Base-by-base conservation (phyloP, 352 stramenopile species). In the Phytophthora melonis region DNA sequence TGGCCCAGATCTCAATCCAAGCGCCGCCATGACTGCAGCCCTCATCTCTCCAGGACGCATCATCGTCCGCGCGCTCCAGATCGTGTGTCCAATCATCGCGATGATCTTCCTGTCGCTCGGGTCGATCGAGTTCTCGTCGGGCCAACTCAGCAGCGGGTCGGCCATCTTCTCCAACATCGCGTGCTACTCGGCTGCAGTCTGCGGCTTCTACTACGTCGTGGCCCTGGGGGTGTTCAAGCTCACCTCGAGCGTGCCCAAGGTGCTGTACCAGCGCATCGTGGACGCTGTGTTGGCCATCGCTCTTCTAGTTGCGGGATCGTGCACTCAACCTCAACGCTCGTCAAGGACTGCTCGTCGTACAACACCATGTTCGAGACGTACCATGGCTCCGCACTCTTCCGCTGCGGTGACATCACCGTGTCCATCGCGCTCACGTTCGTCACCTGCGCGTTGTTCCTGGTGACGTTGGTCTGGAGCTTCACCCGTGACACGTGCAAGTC, bases 61-160 rank as follows among this genome's bases (percentile, higher is more conserved):
- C n/a, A 56, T 49, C 23, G 63, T 71, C 14, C 74, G 74, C 23
- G 66, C 34, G 2, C 70, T 81, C 27, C 74, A 81, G 62, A 45
- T 19, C 32, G 45, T 68, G 41, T 66, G 59, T 30, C 63, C 52
- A 34, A 36, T 81, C 32, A 45, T 61, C 27, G 74, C 65, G 50
- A 81, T 81, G 65, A 71, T 81, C 65, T 78, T 78, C 66, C 70
- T 56, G 61, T 78, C 70, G 61, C 70, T 78, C 41, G 74, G 74
- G 41, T 81, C 74, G 65, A 78, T 78, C 25, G 52, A 78, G 58
- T 75, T 68, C 45, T 63, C 39, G 18, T 62, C 64, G 9, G 74
- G 74, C 13, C 74, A 81, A 58, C 39, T 78, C 3, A 76, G 60
- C 62, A 81, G 70, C 45, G 63, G 43, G 13, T 47, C 64, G 9